Conservation (phyloP, 2,329 filamentous ascomycete species). For the Aureobasidium leucospermi region DNA sequence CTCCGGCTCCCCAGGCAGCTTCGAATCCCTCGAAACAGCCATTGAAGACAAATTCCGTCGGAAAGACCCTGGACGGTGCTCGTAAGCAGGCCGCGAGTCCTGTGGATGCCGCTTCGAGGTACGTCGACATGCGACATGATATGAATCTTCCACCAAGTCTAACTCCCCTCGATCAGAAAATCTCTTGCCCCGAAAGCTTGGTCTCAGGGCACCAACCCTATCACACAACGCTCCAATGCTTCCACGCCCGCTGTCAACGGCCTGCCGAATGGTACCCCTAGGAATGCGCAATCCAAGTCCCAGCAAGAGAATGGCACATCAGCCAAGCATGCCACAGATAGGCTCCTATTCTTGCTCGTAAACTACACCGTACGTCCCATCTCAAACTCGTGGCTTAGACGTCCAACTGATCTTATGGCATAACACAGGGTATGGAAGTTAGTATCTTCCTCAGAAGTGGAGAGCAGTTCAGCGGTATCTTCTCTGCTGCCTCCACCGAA, state of each 20-base stretch:
- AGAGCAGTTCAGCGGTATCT: conserved; percentile 54
- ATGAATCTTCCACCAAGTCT: neutral
- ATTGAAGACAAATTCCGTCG: conserved; percentile 43
- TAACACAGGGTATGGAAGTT: conserved; percentile 45
- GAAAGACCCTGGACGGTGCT: conserved; percentile 45
- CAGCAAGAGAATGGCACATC: conserved; percentile 41
- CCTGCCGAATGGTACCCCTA: conserved; percentile 31
- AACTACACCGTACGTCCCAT: conserved; percentile 48
- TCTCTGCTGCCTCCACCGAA: conserved; percentile 50
- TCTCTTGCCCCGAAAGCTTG: conserved; percentile 51
- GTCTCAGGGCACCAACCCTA: conserved; percentile 54
- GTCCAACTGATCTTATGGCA: neutral
- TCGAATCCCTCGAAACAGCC: conserved; percentile 28
- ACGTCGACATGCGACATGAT: conserved; percentile 27
- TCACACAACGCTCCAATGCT: conserved; percentile 47
- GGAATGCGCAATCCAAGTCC: conserved; percentile 20
- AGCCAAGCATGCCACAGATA: conserved; percentile 54
- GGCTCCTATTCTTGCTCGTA: conserved; percentile 51
- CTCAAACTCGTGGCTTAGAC: neutral
- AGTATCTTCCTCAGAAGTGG: conserved; percentile 53
- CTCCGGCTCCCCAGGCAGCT: conserved; percentile 12
- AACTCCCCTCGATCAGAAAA: conserved; percentile 33
- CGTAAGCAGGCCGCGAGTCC: conserved; percentile 52
- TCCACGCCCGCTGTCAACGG: conserved; percentile 48
- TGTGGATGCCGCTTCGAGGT: conserved; percentile 48